These are phyloP conservation scores for Sarocladium brachiariae DNA, from an alignment of 2,329 filamentous ascomycete genomes.

Conservation along the genomic window DNA sequence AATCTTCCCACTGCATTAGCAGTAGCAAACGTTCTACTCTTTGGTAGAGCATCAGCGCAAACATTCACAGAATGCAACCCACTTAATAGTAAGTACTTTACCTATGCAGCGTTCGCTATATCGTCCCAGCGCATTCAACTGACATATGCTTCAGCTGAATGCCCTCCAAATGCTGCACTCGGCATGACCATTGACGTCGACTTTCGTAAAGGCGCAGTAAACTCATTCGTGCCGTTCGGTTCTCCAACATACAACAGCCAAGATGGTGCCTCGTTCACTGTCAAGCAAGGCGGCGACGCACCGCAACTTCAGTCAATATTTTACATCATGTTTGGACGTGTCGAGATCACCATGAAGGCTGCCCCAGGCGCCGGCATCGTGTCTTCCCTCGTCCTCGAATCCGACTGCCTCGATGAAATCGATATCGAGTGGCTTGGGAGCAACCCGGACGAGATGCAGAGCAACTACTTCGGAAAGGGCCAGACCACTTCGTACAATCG, in stretches of 20 bases:
- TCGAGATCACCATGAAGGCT: conserved; percentile 78
- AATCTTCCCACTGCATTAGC: conserved; percentile 13
- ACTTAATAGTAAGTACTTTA: conserved; percentile 24
- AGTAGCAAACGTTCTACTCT: conserved; percentile 18
- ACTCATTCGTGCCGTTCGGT: conserved; percentile 68
- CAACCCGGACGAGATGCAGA: conserved; percentile 72
- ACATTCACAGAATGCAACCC: conserved; percentile 36
- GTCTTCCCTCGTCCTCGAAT: conserved; percentile 84
- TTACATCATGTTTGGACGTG: conserved; percentile 98
- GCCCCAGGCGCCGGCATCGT: conserved; percentile 89
- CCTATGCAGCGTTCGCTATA: neutral
- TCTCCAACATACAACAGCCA: conserved; percentile 60
- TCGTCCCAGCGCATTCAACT: neutral
- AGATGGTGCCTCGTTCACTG: conserved; percentile 75
- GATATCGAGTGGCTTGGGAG: conserved; percentile 95
- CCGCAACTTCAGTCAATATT: conserved; percentile 84
- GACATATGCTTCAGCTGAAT: conserved; percentile 39
- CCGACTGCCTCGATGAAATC: conserved; percentile 89
- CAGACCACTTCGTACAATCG: conserved; percentile 80
- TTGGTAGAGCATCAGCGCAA: conserved; percentile 25
- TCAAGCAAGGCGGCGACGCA: conserved; percentile 70
- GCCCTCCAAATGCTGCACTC: conserved; percentile 71
- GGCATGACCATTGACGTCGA: conserved; percentile 78
- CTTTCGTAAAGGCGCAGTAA: conserved; percentile 70
- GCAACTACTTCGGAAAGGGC: conserved; percentile 96